Evolutionary conservation across 257 asterid species (phyloP), one percentile per base, ranked within the genome.

Genomic region (Nicotiana obtusifolia): DNA sequence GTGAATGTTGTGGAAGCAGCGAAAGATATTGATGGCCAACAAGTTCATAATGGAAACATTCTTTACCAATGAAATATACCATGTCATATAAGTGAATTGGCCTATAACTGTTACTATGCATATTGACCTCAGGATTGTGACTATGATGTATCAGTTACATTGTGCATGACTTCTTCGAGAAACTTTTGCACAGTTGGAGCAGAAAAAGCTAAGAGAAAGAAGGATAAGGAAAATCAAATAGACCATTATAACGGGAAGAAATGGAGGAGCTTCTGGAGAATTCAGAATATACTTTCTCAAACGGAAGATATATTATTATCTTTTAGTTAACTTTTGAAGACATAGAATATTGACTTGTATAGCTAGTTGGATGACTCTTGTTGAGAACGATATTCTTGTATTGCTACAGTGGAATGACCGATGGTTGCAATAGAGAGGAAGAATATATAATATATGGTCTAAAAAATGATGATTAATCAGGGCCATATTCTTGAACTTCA

Each of bases 251-350:
- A 52, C 3, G 62, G 41, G 62, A 13, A 73, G 60, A 20, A 73
- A 26, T 49, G 49, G 26, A 49, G 80, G 80, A 75, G 41, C 41
- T 75, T 75, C 62, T 75, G 44, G 44, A 75, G 80, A 75, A 52
- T 75, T 75, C 61, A 49, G 44, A 75, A 24, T 75, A 49, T 75
- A 24, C 4, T 4, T 44, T 75, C 41, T 75, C 62, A 47, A 75
- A 49, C 5, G 41, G 20, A 47, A 73, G 24, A 20, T 47, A 13
- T 71, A 57, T 75, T 75, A 49, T 49, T 49, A 15, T 49, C 16
- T 49, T 49, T 11, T 49, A 7, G 26, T 49, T 49, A 49, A 49
- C 79, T 73, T 73, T 73, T 24, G 79, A 75, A 75, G 62, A 26
- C 17, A 3, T 24, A 49, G 44, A 24, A 24, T 8, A 75, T 49